Conservation (phyloP, 768 basidiomycete genomes). For the Phlegmacium glaucopus region DNA sequence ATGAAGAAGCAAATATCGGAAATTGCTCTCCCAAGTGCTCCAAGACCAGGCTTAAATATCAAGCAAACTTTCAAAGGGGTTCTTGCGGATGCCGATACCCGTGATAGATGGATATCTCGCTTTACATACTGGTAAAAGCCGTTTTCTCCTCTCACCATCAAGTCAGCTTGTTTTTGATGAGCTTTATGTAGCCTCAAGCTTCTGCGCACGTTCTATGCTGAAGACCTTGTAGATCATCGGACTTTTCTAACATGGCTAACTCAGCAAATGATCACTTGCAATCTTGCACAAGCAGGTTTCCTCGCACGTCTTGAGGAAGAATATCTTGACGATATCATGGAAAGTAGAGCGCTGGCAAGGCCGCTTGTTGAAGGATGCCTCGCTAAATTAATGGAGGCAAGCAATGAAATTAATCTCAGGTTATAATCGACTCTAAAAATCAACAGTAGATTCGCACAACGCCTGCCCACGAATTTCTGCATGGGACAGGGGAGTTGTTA, state of each 20-base stretch:
- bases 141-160: background rate
- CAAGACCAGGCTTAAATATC: conserved; percentile 72
- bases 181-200: conserved; percentile 52
- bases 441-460: conserved; percentile 48
- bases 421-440: background rate
- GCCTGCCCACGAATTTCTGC: conserved; percentile 53
- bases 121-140: conserved; percentile 68
- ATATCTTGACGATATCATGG: conserved; percentile 68
- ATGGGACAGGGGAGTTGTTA: conserved; percentile 49
- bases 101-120: conserved; percentile 74
- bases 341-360: conserved; percentile 61
- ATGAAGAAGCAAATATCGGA: conserved; percentile 80
- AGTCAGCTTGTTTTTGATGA: conserved; percentile 1
- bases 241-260: conserved; percentile 80
- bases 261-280: conserved; percentile 71
- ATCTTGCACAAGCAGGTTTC: conserved; percentile 80
- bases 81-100: conserved; percentile 63
- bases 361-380: conserved; percentile 75
- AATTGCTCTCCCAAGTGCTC: conserved; percentile 76
- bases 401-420: background rate
- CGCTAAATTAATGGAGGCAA: conserved; percentile 62
- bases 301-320: conserved; percentile 74
- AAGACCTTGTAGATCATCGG: conserved; percentile 75
- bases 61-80: conserved; percentile 85
- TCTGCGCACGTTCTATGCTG: conserved; percentile 72